A percentile compares a stretch with the other conserved stretches of the same genome.
phyloP scores from a whole-genome alignment of 2,329 filamentous ascomycete genomes.

The Stagonosporopsis cucurbitacearum region DNA sequence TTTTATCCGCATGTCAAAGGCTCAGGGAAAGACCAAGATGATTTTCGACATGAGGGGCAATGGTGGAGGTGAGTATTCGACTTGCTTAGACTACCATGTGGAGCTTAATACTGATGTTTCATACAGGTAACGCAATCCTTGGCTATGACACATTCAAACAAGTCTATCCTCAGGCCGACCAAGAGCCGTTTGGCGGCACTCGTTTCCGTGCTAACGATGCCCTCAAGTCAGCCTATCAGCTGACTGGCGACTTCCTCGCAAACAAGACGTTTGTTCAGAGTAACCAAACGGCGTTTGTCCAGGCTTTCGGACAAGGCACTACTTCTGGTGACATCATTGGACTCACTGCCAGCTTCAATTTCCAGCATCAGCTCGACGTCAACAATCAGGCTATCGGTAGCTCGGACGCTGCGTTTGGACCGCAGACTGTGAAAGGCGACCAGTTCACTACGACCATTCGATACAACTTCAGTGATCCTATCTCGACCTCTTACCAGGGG shows the following conservation, averaged over 20 bases:
- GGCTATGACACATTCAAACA: slow-evolving; percentile 59
- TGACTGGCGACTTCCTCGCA: slow-evolving; percentile 38
- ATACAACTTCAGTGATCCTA: slow-evolving; percentile 46
- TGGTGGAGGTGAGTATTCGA: slow-evolving; percentile 49
- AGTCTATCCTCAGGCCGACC: slow-evolving; percentile 56
- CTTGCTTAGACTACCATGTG: not conserved
- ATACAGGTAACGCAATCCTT: slow-evolving; percentile 53
- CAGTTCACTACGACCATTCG: slow-evolving; percentile 46
- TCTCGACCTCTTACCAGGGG: slow-evolving; percentile 37
- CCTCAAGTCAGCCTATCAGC: slow-evolving; percentile 44
- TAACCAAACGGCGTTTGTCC: slow-evolving; percentile 36
- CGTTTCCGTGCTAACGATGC: slow-evolving; percentile 56
- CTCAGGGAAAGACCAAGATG: slow-evolving; percentile 63
- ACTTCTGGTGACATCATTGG: slow-evolving; percentile 33
- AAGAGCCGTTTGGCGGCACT: slow-evolving; percentile 53
- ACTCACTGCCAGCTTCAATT: slow-evolving; percentile 42
- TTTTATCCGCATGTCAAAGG: slow-evolving; percentile 57
- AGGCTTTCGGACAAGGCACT: slow-evolving; percentile 33
- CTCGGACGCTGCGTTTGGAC: slow-evolving; percentile 49
- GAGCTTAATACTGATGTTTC: slow-evolving; percentile 1
- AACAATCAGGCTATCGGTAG: slow-evolving; percentile 38
- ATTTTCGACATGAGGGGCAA: slow-evolving; percentile 70
- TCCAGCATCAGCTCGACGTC: slow-evolving; percentile 39
- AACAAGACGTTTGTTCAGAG: slow-evolving; percentile 39
- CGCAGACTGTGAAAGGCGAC: slow-evolving; percentile 40